Conservation (phyloP, 352 stramenopile genomes). For the Globisporangium nodosum region DNA sequence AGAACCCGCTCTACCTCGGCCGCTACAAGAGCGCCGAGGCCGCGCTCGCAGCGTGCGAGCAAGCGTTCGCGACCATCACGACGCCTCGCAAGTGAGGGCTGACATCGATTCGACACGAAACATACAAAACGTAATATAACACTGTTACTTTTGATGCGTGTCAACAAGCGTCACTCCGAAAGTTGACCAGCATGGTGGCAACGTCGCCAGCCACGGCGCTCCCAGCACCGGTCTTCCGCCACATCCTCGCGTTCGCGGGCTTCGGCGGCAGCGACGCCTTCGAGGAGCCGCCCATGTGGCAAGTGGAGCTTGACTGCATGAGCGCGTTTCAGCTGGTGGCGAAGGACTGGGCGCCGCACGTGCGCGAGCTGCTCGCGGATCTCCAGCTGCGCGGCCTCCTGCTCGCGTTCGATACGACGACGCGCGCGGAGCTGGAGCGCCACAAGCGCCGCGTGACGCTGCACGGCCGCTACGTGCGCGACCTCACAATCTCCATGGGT, state of each 20-base stretch:
- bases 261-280: slow-evolving; percentile 16
- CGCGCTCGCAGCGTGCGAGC: slow-evolving; percentile 53
- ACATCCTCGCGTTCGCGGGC: slow-evolving; percentile 25
- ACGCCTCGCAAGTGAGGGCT: slow-evolving; percentile 44
- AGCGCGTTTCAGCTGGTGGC: slow-evolving; percentile 25
- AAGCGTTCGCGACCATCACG: slow-evolving; percentile 42
- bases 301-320: slow-evolving; percentile 8
- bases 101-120: neutral
- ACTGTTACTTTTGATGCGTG: neutral
- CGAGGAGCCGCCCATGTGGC: slow-evolving; percentile 4
- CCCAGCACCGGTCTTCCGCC: slow-evolving; percentile 26
- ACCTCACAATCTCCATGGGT: slow-evolving; percentile 26
- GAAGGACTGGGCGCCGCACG: slow-evolving; percentile 22
- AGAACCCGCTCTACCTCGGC: slow-evolving; percentile 62
- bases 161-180: too few relatives aligned
- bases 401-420: slow-evolving; percentile 25
- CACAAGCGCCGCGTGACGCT: slow-evolving; percentile 15
- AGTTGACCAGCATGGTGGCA: neutral
- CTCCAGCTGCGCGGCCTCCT: slow-evolving; percentile 20
- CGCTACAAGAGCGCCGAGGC: slow-evolving; percentile 62
- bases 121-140: neutral
- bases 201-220: slow-evolving; percentile 10
- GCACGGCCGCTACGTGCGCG: slow-evolving; percentile 18
- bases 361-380: slow-evolving; percentile 26
- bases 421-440: slow-evolving; percentile 15